Conservation (phyloP, 176 grass and related monocot species). For the bread wheat (Triticum aestivum) region DNA sequence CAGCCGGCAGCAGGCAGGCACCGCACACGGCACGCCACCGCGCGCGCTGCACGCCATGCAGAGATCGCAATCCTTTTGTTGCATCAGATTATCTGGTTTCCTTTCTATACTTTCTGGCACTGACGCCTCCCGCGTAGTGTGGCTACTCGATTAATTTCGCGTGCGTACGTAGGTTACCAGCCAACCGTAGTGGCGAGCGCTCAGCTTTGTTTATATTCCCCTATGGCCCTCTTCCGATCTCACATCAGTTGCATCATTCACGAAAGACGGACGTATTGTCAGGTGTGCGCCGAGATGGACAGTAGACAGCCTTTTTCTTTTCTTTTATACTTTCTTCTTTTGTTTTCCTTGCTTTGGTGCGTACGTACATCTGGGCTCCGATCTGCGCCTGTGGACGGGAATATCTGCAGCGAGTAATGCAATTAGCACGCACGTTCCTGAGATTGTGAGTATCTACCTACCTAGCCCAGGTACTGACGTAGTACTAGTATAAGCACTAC, state of each 20-base stretch:
- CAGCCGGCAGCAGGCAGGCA: neutral
- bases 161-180: neutral
- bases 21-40: neutral
- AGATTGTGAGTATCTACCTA: slow-evolving; percentile 5
- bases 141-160: neutral
- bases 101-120: neutral
- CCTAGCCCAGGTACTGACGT: neutral
- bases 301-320: neutral
- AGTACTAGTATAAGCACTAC: neutral
- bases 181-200: neutral
- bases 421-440: neutral
- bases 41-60: neutral
- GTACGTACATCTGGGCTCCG: neutral
- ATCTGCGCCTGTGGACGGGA: neutral
- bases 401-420: neutral
- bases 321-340: neutral
- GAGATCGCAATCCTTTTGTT: neutral
- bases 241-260: slow-evolving; percentile 4
- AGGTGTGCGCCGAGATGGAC: slow-evolving; percentile 10
- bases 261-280: neutral
- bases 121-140: no score
- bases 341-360: neutral
- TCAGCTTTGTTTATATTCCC: neutral
- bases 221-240: neutral
- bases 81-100: neutral